Conservation (phyloP, 805 yeast species). For the Suhomyces emberorum region DNA sequence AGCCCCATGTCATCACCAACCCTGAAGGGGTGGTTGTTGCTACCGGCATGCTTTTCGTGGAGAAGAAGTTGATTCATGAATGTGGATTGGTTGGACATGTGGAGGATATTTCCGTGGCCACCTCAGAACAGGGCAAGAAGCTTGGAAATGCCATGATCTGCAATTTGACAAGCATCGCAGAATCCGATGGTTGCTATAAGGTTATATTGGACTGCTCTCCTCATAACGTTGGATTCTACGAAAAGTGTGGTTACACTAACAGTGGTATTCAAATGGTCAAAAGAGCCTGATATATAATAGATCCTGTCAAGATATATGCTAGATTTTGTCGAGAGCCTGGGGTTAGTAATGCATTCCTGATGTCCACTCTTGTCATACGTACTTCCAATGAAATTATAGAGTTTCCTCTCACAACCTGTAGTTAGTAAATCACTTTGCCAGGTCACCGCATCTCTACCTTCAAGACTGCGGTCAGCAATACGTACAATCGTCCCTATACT, state of each 20-base stretch:
- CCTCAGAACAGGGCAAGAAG: slow-evolving; percentile 75
- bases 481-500: slow-evolving; percentile 63
- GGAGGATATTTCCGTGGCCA: slow-evolving; percentile 85
- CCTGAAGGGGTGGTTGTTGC: slow-evolving; percentile 60
- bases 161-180: slow-evolving; percentile 57
- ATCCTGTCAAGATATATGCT: slow-evolving; percentile 3
- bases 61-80: slow-evolving; percentile 76
- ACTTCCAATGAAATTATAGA: slow-evolving; percentile 73
- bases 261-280: slow-evolving; percentile 70
- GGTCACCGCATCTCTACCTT: no score
- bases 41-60: slow-evolving; percentile 78
- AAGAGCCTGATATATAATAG: slow-evolving; percentile 31
- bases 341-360: slow-evolving; percentile 20
- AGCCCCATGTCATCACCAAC: slow-evolving; percentile 66
- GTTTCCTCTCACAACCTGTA: slow-evolving; percentile 67
- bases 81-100: slow-evolving; percentile 90
- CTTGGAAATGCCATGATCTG: slow-evolving; percentile 69
- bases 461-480: slow-evolving; percentile 6
- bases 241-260: slow-evolving; percentile 73
- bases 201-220: slow-evolving; percentile 84
- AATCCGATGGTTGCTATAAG: slow-evolving; percentile 72
- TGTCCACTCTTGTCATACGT: slow-evolving; percentile 18
- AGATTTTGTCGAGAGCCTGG: slow-evolving; percentile 34
- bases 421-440: slow-evolving; percentile 21
- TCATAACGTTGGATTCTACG: slow-evolving; percentile 80